Base-by-base conservation (phyloP, 164 flowering plant species). In the Magnolia officinalis region DNA sequence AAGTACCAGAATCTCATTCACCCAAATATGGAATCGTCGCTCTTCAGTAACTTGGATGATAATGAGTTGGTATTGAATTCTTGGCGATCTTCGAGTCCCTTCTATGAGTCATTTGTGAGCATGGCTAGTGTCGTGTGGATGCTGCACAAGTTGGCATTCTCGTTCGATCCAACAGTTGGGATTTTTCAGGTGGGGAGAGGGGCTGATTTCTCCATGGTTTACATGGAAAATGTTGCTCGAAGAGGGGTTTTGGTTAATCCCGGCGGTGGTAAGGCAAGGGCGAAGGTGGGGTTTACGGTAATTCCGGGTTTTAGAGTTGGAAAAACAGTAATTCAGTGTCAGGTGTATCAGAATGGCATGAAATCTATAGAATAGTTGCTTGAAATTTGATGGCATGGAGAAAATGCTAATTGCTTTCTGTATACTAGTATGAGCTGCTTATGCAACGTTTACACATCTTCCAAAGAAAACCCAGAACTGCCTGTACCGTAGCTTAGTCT, bases 61-160 rank as follows among this genome's bases (percentile, higher is more conserved):
- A 85, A 88, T 70, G 91, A 89, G 71, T 71, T 63, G 6, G 85
- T 89, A 1, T 77, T 91, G 85, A 85, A 82, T 73, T 91, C 93
- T 7, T 93, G 98, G 98, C 85, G 85, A 75, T 89, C 94, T 0
- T 71, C 91, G 23, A 80, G 84, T 18, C 80, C 81, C 14, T 91
- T 96, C 58, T 89, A 92, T 71, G 92, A 91, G 79, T 80, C 88
- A 6, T 96, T 90, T 84, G 88, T 96, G 21, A 86, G 81, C 74
- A 92, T 94, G 98, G 92, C 94, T 29, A 90, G 92, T 81, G 89
- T 95, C 0, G 74, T 92, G 67, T 96, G 99, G 99, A 84, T 85
- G 72, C 91, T 96, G 51, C 97, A 96, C 75, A 91, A 89, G 79
- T 78, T 96, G 84, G 98, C 96, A 3, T 86, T 85, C 68, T 89